A percentile compares a stretch with the other conserved stretches of the same genome.
These are phyloP conservation scores for Annulohypoxylon truncatum DNA, from an alignment of 2,329 filamentous ascomycete genomes.

Conservation along the genomic window DNA sequence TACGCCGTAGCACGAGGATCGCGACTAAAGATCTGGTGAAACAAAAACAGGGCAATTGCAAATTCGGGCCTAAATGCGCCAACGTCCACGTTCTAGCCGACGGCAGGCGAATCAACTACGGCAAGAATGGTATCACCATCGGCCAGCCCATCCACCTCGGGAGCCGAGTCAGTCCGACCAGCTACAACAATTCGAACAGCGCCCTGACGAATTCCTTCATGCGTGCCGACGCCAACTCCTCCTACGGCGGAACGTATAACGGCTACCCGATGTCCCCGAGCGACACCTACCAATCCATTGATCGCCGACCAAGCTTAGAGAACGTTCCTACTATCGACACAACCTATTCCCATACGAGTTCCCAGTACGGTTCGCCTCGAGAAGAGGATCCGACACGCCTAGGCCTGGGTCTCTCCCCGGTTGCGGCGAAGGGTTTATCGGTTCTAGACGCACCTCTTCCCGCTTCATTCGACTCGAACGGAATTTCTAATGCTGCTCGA, in stretches of 20 bases:
- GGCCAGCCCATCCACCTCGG: conserved; percentile 70
- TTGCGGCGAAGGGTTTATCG: conserved; percentile 78
- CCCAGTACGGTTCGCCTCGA: conserved; percentile 83
- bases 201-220: conserved; percentile 81
- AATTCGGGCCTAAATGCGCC: conserved; percentile 97
- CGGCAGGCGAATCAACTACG: conserved; percentile 88
- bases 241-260: conserved; percentile 58
- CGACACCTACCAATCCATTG: conserved; percentile 57
- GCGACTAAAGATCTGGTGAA: conserved; percentile 41
- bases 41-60: conserved; percentile 86
- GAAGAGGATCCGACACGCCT: conserved; percentile 70
- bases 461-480: conserved; percentile 95
- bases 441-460: conserved; percentile 92
- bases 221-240: conserved; percentile 64
- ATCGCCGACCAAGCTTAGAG: conserved; percentile 64
- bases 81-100: conserved; percentile 96
- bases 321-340: conserved; percentile 71
- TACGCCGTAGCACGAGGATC: conserved; percentile 6
- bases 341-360: conserved; percentile 66
- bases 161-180: conserved; percentile 71
- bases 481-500: conserved; percentile 89
- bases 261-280: conserved; percentile 58
- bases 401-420: conserved; percentile 83
- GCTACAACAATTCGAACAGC: conserved; percentile 71
- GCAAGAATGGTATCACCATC: conserved; percentile 75